phyloP scores from a whole-genome alignment of 805 yeast species.

The Hanseniaspora nectarophila region DNA sequence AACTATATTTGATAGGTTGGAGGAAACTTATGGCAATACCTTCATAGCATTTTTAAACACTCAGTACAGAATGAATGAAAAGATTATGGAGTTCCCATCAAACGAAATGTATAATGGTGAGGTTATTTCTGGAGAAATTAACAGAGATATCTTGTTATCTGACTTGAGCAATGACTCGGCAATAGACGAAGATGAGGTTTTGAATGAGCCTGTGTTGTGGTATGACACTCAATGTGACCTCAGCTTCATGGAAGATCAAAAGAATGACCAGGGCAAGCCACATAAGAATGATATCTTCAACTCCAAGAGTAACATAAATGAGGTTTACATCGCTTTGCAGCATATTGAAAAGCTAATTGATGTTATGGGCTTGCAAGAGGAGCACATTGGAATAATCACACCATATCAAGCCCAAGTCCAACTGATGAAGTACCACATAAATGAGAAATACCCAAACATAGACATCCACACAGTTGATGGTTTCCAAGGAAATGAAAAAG shows the following conservation, averaged over 20 bases:
- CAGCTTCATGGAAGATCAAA: conserved; percentile 50
- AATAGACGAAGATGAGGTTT: conserved; percentile 41
- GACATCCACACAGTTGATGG: conserved; percentile 92
- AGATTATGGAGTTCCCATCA: conserved; percentile 72
- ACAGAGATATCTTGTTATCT: conserved; percentile 37
- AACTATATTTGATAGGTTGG: conserved; percentile 73
- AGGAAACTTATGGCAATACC: conserved; percentile 35
- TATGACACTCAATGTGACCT: conserved; percentile 83
- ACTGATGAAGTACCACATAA: conserved; percentile 38
- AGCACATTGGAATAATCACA: conserved; percentile 69
- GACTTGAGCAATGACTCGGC: conserved; percentile 35
- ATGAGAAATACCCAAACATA: conserved; percentile 33
- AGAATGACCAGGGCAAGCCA: background rate
- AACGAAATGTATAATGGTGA: conserved; percentile 48
- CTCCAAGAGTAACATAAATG: conserved; percentile 70
- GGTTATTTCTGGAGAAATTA: conserved; percentile 51
- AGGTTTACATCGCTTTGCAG: conserved; percentile 46
- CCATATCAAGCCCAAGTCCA: conserved; percentile 86
- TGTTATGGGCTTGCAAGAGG: conserved; percentile 38
- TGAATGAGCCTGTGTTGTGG: conserved; percentile 56
- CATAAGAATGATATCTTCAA: conserved; percentile 20
- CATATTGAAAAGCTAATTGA: conserved; percentile 44
- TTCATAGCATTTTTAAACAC: conserved; percentile 52
- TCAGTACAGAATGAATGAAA: conserved; percentile 78
- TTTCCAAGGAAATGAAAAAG: conserved; percentile 93